phyloP scores from a whole-genome alignment of 805 yeast genomes.

The Barnettozyma pratensis region DNA sequence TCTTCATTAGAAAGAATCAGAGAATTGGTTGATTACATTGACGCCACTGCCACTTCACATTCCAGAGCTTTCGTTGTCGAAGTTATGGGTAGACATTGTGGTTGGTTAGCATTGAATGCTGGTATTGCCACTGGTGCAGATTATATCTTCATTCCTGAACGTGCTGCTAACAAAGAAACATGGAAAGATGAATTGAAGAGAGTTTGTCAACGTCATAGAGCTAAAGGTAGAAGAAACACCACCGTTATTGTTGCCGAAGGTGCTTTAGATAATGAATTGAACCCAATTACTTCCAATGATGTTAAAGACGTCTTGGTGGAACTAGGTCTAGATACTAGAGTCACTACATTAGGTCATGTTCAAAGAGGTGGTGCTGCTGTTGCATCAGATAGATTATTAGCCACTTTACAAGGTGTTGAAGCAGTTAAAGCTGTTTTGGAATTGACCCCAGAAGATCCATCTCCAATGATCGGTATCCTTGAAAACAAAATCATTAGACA shows the following conservation, averaged over 20 bases:
- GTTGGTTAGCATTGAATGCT: conserved; percentile 97
- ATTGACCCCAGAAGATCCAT: conserved; percentile 83
- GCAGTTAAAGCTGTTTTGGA: conserved; percentile 92
- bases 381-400: conserved; percentile 85
- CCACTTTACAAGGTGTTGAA: conserved; percentile 96
- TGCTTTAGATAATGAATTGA: conserved; percentile 77
- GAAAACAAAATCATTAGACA: conserved; percentile 84
- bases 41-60: conserved; percentile 96
- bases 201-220: conserved; percentile 74
- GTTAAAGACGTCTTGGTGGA: conserved; percentile 81
- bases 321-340: conserved; percentile 88
- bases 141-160: conserved; percentile 89
- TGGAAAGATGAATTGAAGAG: conserved; percentile 82
- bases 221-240: conserved; percentile 86
- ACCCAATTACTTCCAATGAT: conserved; percentile 73
- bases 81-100: conserved; percentile 99
- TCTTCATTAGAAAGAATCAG: conserved; percentile 91
- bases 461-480: conserved; percentile 87
- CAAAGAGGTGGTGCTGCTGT: conserved; percentile 99
- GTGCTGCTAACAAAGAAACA: conserved; percentile 66
- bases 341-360: conserved; percentile 94
- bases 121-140: conserved; percentile 97
- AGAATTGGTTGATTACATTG: conserved; percentile 92
- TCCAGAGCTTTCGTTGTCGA: conserved; percentile 97
- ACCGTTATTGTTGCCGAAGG: conserved; percentile 98